These are phyloP conservation scores for Angomonas ambiguus DNA, from an alignment of 208 protist genomes.

Conservation along the genomic window DNA sequence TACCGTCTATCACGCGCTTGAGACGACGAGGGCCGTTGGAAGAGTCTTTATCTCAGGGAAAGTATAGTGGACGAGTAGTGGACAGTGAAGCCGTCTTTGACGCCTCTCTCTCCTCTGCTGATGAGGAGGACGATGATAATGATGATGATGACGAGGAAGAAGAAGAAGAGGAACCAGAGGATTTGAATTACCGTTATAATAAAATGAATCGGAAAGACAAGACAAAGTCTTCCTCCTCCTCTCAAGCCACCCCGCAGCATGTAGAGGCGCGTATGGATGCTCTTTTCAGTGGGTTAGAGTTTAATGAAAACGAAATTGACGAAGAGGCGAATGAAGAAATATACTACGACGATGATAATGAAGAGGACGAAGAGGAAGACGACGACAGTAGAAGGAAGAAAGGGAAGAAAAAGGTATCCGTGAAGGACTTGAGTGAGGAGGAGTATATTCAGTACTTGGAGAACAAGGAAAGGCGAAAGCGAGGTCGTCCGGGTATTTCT, in stretches of 20 bases:
- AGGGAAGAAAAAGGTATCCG: slow-evolving; percentile 8
- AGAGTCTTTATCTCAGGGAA: not conserved
- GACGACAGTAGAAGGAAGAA: slow-evolving; percentile 14
- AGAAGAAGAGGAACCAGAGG: not conserved
- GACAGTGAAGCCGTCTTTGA: not conserved
- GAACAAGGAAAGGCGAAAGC: slow-evolving; percentile 25
- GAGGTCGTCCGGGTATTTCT: slow-evolving; percentile 8
- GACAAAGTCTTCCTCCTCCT: slow-evolving; percentile 60
- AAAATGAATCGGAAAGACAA: slow-evolving; percentile 44
- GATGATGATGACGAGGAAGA: slow-evolving; percentile 6
- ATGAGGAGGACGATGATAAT: not conserved
- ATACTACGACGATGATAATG: slow-evolving; percentile 3
- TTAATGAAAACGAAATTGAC: not conserved
- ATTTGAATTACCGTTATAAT: slow-evolving; percentile 67
- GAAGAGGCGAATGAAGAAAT: slow-evolving; percentile 13
- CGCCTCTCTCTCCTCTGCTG: not conserved
- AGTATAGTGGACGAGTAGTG: not conserved
- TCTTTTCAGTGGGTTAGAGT: slow-evolving; percentile 1
- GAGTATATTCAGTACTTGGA: slow-evolving; percentile 72
- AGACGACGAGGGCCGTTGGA: not conserved
- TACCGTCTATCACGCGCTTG: not conserved
- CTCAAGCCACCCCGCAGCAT: slow-evolving; percentile 39
- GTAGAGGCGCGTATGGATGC: slow-evolving; percentile 58
- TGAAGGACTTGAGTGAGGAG: slow-evolving; percentile 62
- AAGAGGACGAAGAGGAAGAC: slow-evolving; percentile 17